Percentiles rank a stretch among this genome's conserved stretches.
These are phyloP conservation scores for Globisporangium cylindrosporum DNA, from an alignment of 352 stramenopile species.

Conservation along the genomic window DNA sequence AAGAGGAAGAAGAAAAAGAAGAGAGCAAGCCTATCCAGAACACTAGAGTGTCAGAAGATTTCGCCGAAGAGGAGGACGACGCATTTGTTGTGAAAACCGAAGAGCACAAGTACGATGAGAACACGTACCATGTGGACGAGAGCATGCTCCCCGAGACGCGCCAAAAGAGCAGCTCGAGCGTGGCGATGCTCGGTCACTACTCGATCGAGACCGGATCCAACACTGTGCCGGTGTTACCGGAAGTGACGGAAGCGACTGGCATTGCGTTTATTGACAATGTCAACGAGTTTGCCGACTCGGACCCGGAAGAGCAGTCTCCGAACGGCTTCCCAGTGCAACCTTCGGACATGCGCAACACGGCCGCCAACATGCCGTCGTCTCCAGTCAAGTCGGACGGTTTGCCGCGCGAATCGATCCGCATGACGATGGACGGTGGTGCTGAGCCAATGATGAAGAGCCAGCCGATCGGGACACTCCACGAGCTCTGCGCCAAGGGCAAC, in stretches of 20 bases:
- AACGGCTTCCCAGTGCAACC: conserved; percentile 35
- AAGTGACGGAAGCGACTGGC: conserved; percentile 42
- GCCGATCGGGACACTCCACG: conserved; percentile 75
- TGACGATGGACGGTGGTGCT: conserved; percentile 67
- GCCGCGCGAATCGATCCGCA: conserved; percentile 58
- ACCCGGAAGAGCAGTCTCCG: conserved; percentile 27
- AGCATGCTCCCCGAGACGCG: conserved; percentile 22
- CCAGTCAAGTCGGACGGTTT: conserved; percentile 24
- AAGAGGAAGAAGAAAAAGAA: conserved; percentile 12
- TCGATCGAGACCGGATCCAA: conserved; percentile 46
- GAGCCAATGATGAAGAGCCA: conserved; percentile 74
- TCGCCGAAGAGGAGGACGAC: conserved; percentile 16
- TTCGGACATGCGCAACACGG: conserved; percentile 26
- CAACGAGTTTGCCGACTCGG: conserved; percentile 30
- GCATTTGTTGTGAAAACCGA: conserved; percentile 10
- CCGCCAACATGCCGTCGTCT: conserved; percentile 18
- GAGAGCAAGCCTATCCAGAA: not conserved
- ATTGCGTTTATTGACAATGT: conserved; percentile 65
- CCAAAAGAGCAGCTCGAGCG: conserved; percentile 56
- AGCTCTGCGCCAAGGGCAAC: conserved; percentile 79
- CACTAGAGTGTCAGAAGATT: conserved; percentile 4
- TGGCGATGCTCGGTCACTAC: conserved; percentile 72
- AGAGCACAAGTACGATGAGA: conserved; percentile 1
- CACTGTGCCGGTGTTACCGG: conserved; percentile 55
- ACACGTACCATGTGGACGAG: conserved; percentile 17